Evolutionary conservation across 2,329 filamentous ascomycete genomes (phyloP).

Genomic region (Trichophyton schoenleinii): DNA sequence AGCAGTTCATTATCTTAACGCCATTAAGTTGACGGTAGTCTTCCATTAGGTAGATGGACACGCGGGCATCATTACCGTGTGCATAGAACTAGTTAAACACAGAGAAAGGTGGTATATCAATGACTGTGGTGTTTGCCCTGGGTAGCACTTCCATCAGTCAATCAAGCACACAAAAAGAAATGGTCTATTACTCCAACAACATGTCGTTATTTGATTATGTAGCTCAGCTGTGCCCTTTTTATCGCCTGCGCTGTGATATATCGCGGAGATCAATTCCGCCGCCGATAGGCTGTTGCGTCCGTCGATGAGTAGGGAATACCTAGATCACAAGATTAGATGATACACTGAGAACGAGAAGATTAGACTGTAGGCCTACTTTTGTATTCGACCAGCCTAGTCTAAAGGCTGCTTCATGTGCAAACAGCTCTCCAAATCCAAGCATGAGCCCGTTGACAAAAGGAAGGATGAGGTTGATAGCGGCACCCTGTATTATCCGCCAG

Average conservation of each 20-base stretch:
- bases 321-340: conserved; percentile 20
- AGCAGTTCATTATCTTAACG: background rate
- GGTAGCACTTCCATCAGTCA: background rate
- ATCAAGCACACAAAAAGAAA: background rate
- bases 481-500: conserved; percentile 73
- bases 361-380: conserved; percentile 50
- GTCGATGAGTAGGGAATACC: conserved; percentile 50
- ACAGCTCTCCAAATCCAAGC: conserved; percentile 92
- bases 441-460: conserved; percentile 97
- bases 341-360: background rate
- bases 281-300: conserved; percentile 51
- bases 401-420: conserved; percentile 92
- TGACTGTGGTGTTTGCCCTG: background rate
- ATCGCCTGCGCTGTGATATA: conserved; percentile 43
- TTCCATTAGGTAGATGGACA: background rate
- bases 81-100: background rate
- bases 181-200: conserved; percentile 46
- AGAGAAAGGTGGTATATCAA: background rate
- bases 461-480: conserved; percentile 87
- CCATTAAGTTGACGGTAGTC: background rate
- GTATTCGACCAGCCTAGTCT: conserved; percentile 86
- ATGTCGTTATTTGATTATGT: conserved; percentile 48
- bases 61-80: background rate
- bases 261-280: conserved; percentile 73
- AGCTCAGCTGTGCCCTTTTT: conserved; percentile 39